Conservation (phyloP, 805 yeast genomes). For the Candida sphagnicola region DNA sequence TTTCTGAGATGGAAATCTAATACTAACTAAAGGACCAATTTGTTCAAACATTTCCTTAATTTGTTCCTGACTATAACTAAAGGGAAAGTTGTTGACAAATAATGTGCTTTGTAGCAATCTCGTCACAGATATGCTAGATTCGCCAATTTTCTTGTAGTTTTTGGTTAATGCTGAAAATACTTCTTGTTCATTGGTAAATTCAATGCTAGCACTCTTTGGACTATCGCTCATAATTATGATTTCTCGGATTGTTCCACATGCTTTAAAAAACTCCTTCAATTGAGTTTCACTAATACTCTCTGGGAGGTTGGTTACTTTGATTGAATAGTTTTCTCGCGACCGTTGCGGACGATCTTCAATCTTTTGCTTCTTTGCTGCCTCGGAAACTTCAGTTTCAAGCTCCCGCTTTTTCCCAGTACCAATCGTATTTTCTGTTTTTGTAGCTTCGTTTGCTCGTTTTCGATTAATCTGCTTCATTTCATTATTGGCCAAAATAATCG, state of each 20-base stretch:
- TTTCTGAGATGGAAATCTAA: slow-evolving; percentile 63
- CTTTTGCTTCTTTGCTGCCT: slow-evolving; percentile 6
- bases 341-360: slow-evolving; percentile 21
- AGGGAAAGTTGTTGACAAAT: slow-evolving; percentile 76
- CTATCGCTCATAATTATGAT: slow-evolving; percentile 16
- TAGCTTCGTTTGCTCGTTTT: slow-evolving; percentile 4
- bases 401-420: slow-evolving; percentile 5
- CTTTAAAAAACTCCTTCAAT: slow-evolving; percentile 44
- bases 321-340: slow-evolving; percentile 57
- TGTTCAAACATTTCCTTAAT: slow-evolving; percentile 38
- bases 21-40: slow-evolving; percentile 40
- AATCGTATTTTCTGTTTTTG: slow-evolving; percentile 1
- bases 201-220: slow-evolving; percentile 50
- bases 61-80: slow-evolving; percentile 37
- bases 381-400: neutral
- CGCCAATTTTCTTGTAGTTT: slow-evolving; percentile 45
- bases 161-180: slow-evolving; percentile 60
- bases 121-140: slow-evolving; percentile 41
- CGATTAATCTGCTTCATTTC: slow-evolving; percentile 9
- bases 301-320: slow-evolving; percentile 52
- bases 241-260: slow-evolving; percentile 55
- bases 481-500: slow-evolving; percentile 21
- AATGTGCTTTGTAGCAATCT: slow-evolving; percentile 48
- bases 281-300: slow-evolving; percentile 31
- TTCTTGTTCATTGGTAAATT: slow-evolving; percentile 45